Evolutionary conservation across 2,329 filamentous ascomycete species (phyloP).

Genomic region (Penicillium sumatraense): DNA sequence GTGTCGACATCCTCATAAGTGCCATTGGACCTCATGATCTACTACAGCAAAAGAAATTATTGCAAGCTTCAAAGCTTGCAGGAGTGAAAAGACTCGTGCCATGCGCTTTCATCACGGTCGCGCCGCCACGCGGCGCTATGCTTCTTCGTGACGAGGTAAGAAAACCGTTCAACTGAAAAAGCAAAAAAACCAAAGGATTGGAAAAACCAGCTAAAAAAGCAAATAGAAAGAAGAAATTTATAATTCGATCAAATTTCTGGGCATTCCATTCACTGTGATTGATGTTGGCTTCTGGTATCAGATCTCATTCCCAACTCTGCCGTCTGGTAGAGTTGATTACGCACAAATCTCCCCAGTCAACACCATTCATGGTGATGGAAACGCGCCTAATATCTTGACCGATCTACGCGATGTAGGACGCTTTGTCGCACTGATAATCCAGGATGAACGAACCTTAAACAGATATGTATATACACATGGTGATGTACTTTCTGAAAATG

Average conservation of each 20-base stretch:
- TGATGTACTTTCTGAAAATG: not conserved
- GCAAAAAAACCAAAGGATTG: no score
- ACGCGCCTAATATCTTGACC: conserved; percentile 42
- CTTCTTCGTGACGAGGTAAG: conserved; percentile 35
- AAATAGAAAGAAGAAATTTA: conserved; percentile 53
- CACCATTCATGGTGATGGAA: conserved; percentile 47
- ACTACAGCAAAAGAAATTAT: conserved; percentile 31
- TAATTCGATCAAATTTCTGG: conserved; percentile 48
- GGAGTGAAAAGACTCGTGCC: conserved; percentile 55
- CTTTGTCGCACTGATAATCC: conserved; percentile 54
- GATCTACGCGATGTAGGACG: conserved; percentile 54
- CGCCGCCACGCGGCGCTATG: conserved; percentile 41
- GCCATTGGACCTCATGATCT: conserved; percentile 33
- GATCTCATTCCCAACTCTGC: conserved; percentile 41
- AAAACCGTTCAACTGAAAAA: not conserved
- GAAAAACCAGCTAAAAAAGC: no score
- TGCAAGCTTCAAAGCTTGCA: conserved; percentile 49
- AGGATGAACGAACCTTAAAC: conserved; percentile 55
- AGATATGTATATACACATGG: conserved; percentile 34
- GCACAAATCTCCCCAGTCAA: not conserved
- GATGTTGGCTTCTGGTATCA: conserved; percentile 62
- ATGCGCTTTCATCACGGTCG: conserved; percentile 47
- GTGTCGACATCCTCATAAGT: conserved; percentile 47
- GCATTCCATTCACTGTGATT: conserved; percentile 57
- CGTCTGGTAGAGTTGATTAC: conserved; percentile 27